Percentiles rank a stretch among this genome's conserved stretches.
Evolutionary conservation across 2,329 filamentous ascomycete species (phyloP).

Genomic region (Fusarium sp.): DNA sequence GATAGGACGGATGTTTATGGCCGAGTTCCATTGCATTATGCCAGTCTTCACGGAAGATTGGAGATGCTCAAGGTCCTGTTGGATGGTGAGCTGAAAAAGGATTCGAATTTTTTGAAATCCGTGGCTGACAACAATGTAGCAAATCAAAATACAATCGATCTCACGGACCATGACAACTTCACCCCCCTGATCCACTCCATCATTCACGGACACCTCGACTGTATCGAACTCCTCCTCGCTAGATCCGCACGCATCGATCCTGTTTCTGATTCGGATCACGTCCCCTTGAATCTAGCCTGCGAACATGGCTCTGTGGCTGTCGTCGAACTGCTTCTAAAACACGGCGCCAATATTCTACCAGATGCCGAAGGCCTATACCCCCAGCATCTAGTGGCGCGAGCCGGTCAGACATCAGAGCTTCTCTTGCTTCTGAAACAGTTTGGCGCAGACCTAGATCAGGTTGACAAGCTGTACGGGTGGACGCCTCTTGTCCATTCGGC

Average conservation of each 20-base stretch:
- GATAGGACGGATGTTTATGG: conserved; percentile 93
- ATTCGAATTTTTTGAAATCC: background rate
- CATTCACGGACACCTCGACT: conserved; percentile 86
- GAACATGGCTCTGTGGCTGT: conserved; percentile 91
- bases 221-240: conserved; percentile 83
- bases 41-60: conserved; percentile 92
- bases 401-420: conserved; percentile 85
- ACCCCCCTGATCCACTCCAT: conserved; percentile 96
- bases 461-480: conserved; percentile 98
- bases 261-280: conserved; percentile 88
- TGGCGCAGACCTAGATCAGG: conserved; percentile 90
- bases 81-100: conserved; percentile 62
- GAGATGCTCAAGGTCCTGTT: conserved; percentile 86
- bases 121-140: conserved; percentile 58
- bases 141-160: conserved; percentile 83
- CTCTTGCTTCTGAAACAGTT: conserved; percentile 86
- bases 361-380: conserved; percentile 97
- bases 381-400: conserved; percentile 95
- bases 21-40: conserved; percentile 93
- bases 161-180: conserved; percentile 97
- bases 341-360: conserved; percentile 86
- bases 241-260: conserved; percentile 90
- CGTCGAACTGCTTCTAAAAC: conserved; percentile 86
- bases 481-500: conserved; percentile 96
- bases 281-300: conserved; percentile 94